Base-by-base conservation (phyloP, 257 asterid genomes). In the Fraxinus anomala region DNA sequence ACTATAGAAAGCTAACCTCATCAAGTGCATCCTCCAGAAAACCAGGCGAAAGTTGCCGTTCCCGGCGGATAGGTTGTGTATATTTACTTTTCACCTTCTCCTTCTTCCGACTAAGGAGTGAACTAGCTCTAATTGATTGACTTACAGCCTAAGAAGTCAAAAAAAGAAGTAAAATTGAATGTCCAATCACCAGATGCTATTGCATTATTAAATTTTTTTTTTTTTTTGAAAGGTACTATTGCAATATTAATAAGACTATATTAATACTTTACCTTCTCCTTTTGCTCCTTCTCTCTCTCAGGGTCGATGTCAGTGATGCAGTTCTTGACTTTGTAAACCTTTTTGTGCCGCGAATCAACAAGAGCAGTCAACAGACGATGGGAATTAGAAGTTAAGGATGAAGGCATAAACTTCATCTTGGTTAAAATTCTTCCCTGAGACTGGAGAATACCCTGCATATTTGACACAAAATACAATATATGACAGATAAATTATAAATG, bases 331-430 rank as follows among this genome's bases (percentile, higher is more conserved):
- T 89, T 96, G 86, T 87, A 92, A 28, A 89, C 95, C 84, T 96
- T 93, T 84, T 92, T 96, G 89, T 94, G 97, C 10, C 98, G 96
- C 40, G 99, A 93, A 86, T 92, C 99, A 73, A 96, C 98, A 33
- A 96, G 92, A 70, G 99, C 99, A 78, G 99, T 92, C 88, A 96
- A 85, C 78, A 93, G 71, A 66, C 97, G 89, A 84, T 96, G 99
- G 63, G 99, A 96, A 76, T 91, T 92, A 59, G 99, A 96, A 73
- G 94, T 71, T 77, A 96, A 88, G 36, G 99, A 96, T 9, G 99
- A 96, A 47, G 99, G 99, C 98, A 96, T 96, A 85, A 93, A 92
- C 89, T 96, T 85, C 98, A 96, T 93, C 86, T 93, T 96, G 30
- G 85, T 86, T 59, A 88, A 82, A 81, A 96, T 89, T 80, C 91